A percentile compares a stretch with the other conserved stretches of the same genome.
Evolutionary conservation across 2,329 filamentous ascomycete species (phyloP).

Genomic region (Alternaria atra): DNA sequence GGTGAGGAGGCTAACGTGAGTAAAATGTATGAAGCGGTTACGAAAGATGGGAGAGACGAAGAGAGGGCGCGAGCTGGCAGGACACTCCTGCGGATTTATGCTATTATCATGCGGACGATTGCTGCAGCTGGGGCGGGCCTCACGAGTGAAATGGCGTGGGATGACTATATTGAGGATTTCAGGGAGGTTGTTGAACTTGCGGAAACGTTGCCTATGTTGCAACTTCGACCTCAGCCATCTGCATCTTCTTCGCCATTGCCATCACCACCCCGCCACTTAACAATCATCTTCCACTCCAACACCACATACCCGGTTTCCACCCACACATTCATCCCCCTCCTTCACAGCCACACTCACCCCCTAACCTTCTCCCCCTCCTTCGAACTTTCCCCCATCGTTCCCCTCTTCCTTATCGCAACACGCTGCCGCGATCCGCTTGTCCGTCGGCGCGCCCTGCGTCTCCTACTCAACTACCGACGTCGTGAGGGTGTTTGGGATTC

Average conservation of each 20-base stretch:
- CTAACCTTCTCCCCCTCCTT: conserved; percentile 39
- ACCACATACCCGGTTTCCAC: not conserved
- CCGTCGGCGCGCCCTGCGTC: conserved; percentile 35
- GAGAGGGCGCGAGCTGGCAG: not conserved
- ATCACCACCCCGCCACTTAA: no score
- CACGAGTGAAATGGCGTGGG: not conserved
- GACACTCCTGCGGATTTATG: not conserved
- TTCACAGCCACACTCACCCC: not conserved
- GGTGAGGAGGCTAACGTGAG: no score
- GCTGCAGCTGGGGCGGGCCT: not conserved
- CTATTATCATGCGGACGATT: not conserved
- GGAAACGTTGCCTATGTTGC: not conserved
- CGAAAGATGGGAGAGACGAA: no score
- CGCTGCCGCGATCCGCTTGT: conserved; percentile 40
- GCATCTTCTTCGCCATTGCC: no score
- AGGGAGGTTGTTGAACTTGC: not conserved
- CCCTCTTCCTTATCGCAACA: conserved; percentile 36
- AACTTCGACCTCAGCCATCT: not conserved
- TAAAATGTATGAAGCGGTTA: no score
- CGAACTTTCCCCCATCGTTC: conserved; percentile 39
- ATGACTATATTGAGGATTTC: not conserved
- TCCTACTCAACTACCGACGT: conserved; percentile 30
- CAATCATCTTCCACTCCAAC: not conserved
- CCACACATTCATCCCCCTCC: not conserved
- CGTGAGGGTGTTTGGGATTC: conserved; percentile 43